Percentiles rank a stretch among this genome's conserved stretches.
phyloP scores from a whole-genome alignment of 768 basidiomycete genomes.

The Boletus reticuloceps region DNA sequence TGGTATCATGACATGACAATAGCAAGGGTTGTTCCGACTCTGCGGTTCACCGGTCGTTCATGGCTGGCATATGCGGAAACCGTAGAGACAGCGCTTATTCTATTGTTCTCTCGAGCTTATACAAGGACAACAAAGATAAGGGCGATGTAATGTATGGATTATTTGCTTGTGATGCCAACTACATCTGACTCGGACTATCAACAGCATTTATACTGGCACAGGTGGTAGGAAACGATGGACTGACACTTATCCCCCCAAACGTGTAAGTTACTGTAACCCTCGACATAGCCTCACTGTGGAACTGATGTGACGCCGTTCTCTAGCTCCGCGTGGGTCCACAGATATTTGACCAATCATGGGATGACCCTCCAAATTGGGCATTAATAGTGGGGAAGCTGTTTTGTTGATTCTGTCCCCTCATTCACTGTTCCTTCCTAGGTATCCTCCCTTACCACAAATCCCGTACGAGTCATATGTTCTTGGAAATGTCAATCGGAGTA shows the following conservation, averaged over 20 bases:
- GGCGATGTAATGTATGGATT: conserved; percentile 25
- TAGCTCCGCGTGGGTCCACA: conserved; percentile 24
- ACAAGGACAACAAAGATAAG: conserved; percentile 24
- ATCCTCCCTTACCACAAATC: conserved; percentile 17
- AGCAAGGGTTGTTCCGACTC: conserved; percentile 8
- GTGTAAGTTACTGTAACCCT: conserved; percentile 12
- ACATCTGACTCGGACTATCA: background rate
- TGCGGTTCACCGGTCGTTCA: conserved; percentile 14
- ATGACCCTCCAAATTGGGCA: conserved; percentile 5
- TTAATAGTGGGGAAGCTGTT: conserved; percentile 15
- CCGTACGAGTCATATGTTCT: conserved; percentile 29
- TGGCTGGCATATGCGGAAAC: conserved; percentile 24
- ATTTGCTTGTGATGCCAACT: background rate
- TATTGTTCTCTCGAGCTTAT: conserved; percentile 17
- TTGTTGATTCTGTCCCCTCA: background rate
- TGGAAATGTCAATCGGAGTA: conserved; percentile 19
- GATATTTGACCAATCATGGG: conserved; percentile 23
- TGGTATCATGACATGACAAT: background rate
- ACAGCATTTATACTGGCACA: conserved; percentile 28
- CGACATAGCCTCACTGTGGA: background rate
- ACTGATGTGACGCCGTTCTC: background rate
- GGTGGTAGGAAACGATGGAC: conserved; percentile 19
- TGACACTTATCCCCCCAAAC: conserved; percentile 14
- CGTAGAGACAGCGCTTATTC: conserved; percentile 10
- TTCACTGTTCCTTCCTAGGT: conserved; percentile 7